Conservation (phyloP, 768 basidiomycete genomes). For the Phaffia tasmanica region DNA sequence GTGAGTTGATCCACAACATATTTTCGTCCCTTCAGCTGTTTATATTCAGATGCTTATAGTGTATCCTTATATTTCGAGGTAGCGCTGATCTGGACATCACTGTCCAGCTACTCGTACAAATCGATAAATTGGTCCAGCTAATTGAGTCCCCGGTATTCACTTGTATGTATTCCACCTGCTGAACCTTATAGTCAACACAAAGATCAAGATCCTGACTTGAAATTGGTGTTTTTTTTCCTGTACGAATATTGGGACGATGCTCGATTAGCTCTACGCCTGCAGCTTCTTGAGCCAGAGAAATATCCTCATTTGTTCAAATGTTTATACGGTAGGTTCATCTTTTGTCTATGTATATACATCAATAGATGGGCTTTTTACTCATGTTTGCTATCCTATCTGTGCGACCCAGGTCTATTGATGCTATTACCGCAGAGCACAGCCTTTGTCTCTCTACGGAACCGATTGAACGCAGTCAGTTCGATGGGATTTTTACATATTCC, state of each 20-base stretch:
- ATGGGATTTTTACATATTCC: conserved; percentile 87
- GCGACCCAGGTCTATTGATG: conserved; percentile 56
- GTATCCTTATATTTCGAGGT: not conserved
- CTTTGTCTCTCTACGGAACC: conserved; percentile 85
- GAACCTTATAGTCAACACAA: conserved; percentile 19
- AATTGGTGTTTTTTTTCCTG: not conserved
- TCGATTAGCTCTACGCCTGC: conserved; percentile 52
- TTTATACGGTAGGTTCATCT: conserved; percentile 56
- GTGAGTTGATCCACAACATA: conserved; percentile 43
- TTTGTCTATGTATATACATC: not conserved
- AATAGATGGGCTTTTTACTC: no score
- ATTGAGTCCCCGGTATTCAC: conserved; percentile 99
- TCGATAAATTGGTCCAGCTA: conserved; percentile 93
- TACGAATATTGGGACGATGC: not conserved
- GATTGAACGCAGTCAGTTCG: conserved; percentile 87
- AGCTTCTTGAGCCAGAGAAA: conserved; percentile 91
- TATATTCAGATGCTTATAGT: conserved; percentile 14
- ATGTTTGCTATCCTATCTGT: not conserved
- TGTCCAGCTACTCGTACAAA: conserved; percentile 83
- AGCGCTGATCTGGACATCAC: conserved; percentile 97
- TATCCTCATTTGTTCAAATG: conserved; percentile 96
- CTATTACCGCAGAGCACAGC: conserved; percentile 92
- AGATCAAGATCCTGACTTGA: conserved; percentile 31
- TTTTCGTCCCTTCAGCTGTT: not conserved
- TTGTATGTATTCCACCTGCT: conserved; percentile 48